These are phyloP conservation scores for Paraleonurus japonicus DNA, from an alignment of 257 asterid species.

Conservation along the genomic window DNA sequence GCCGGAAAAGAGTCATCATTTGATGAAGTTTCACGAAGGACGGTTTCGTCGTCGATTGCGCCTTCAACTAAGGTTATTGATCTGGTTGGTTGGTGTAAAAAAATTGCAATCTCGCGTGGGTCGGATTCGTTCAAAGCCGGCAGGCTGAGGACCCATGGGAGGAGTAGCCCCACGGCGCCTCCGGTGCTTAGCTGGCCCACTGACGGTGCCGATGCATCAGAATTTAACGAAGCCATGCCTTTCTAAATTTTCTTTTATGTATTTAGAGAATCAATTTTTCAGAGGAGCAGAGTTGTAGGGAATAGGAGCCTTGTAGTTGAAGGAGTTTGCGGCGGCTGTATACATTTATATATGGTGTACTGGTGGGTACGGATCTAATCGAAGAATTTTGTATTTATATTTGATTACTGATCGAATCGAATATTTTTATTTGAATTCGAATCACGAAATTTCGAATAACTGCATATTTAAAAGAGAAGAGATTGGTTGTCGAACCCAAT, in stretches of 20 bases:
- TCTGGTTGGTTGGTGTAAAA: constrained; percentile 42
- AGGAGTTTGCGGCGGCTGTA: too few species aligned
- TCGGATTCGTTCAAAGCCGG: constrained; percentile 22
- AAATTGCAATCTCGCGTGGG: constrained; percentile 39
- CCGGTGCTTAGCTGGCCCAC: constrained; percentile 45
- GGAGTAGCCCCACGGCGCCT: constrained; percentile 42
- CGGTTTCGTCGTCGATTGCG: constrained; percentile 30
- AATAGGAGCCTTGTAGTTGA: too few species aligned
- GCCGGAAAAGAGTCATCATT: constrained; percentile 52
- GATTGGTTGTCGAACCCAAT: too few species aligned
- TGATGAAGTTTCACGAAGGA: constrained; percentile 23
- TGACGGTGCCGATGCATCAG: constrained; percentile 43
- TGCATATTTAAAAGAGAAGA: too few species aligned
- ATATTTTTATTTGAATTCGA: too few species aligned
- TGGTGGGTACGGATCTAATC: too few species aligned
- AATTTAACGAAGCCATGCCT: constrained; percentile 34
- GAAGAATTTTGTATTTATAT: too few species aligned
- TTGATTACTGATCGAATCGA: too few species aligned
- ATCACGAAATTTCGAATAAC: too few species aligned
- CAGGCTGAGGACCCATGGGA: constrained; percentile 48
- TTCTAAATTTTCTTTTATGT: too few species aligned
- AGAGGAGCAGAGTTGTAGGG: too few species aligned
- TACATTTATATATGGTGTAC: too few species aligned
- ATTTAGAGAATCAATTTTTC: not conserved
- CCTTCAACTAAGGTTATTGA: constrained; percentile 47